Base-by-base conservation (phyloP, 2,329 filamentous ascomycete species). In the Hypomyces perniciosus region DNA sequence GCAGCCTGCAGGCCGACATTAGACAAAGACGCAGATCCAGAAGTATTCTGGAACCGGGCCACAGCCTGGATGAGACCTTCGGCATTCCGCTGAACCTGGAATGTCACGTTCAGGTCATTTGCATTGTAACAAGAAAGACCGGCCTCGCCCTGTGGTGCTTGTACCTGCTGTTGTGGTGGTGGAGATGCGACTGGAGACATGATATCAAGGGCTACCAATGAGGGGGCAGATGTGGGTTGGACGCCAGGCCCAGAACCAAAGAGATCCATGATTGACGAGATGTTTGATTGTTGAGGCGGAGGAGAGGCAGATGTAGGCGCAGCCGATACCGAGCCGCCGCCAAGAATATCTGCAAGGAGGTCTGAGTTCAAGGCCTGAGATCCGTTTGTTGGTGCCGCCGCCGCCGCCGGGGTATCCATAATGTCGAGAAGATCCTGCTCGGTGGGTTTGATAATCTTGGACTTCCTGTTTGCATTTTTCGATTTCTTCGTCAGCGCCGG, bases 401-500 rank as follows among this genome's bases (percentile, higher is more conserved):
- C 73, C 1, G 74, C 62, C 5, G 78, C 71, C 4, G 87, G 81
- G n/a, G 79, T 73, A 54, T 85, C 91, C 87, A 97, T 96, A 39
- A 99, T 80, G 63, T 97, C 92, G 13, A 99, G 78, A 57, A 96
- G 81, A 61, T 97, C 92, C 66, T 95, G 88, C 64, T 96, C 92
- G 6, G 88, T 88, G 38, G 88, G 87, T 70, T 95, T 93, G 56
- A 85, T 78, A 29, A 84, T 79, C 70, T 86, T 91, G 52, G 85
- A 83, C 66, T 85, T 88, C 60, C 90, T 83, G 65, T 87, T 89
- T 53, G 82, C 78, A 44, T 85, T 83, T 67, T 81, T 85, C 56
- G 79, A 76, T 61, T 85, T 81, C 67, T 84, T 84, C 31, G 68
- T 63, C 1, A 82, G 76, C 1, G 90, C 85, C 62, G 92, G 87